Evolutionary conservation across 208 protist species (phyloP).

Genomic region (Endotrypanum monterogeii): DNA sequence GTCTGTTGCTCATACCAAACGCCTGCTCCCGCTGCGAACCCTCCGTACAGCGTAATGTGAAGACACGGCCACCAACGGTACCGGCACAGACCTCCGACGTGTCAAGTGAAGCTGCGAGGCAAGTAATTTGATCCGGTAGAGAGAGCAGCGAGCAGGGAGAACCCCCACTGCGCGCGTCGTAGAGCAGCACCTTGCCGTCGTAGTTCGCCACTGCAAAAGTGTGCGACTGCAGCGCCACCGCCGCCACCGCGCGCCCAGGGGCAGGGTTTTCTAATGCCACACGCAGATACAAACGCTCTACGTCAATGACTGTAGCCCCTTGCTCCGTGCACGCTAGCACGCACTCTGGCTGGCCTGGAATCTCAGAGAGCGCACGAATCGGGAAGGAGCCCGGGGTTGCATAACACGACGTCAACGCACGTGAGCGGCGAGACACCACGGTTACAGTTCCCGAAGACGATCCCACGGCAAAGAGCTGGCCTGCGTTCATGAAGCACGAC

Average conservation of each 20-base stretch:
- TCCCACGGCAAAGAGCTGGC: slow-evolving; percentile 42
- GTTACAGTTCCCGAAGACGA: slow-evolving; percentile 39
- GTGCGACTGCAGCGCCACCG: slow-evolving; percentile 29
- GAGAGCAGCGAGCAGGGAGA: slow-evolving; percentile 36
- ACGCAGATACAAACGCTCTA: slow-evolving; percentile 33
- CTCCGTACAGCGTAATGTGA: slow-evolving; percentile 52
- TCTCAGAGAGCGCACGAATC: slow-evolving; percentile 34
- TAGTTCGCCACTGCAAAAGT: slow-evolving; percentile 59
- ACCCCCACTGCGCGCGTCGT: slow-evolving; percentile 44
- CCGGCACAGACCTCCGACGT: slow-evolving; percentile 39
- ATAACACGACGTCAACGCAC: slow-evolving; percentile 34
- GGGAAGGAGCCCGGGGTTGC: slow-evolving; percentile 22
- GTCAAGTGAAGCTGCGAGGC: slow-evolving; percentile 28
- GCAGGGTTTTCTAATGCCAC: slow-evolving; percentile 35
- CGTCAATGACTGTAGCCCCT: slow-evolving; percentile 44
- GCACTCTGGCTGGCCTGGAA: slow-evolving; percentile 24
- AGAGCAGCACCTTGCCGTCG: slow-evolving; percentile 69
- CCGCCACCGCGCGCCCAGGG: slow-evolving; percentile 37
- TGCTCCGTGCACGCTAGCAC: slow-evolving; percentile 42
- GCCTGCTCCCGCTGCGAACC: slow-evolving; percentile 53
- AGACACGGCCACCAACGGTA: slow-evolving; percentile 62
- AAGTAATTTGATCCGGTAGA: slow-evolving; percentile 64
- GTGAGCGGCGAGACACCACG: slow-evolving; percentile 41
- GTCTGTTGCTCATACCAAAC: slow-evolving; percentile 47
- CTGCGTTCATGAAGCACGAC: slow-evolving; percentile 43